Evolutionary conservation across 169 alveolate species (phyloP), one percentile per base, ranked within the genome.

Genomic region (Plasmodium berghei): DNA sequence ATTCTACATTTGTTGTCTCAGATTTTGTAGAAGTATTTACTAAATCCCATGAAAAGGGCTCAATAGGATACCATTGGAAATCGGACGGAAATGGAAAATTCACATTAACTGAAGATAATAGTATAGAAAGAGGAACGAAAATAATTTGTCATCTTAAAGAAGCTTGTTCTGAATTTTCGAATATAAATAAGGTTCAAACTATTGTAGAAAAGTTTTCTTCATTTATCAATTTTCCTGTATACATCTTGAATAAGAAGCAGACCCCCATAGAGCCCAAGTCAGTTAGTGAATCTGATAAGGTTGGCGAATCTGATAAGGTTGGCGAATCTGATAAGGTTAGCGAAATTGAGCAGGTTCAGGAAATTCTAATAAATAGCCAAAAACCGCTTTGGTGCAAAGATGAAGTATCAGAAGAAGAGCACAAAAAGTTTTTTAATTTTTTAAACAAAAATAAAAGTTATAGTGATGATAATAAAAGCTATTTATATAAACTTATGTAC

Each of bases 371-470:
- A 26, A 93, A 94, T 20, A 80, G 94, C 9, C 97, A 95, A 58
- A 95, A 95, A 77, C 97, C 98, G 1, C 58, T 96, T 72, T 96
- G 98, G 98, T 92, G 95, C 48, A 97, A 97, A 86, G 72, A 92
- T 1, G 93, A 93, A n/a, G 97, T 97, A 9, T 94, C 98, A 34
- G 98, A 95, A 71, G 98, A 97, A 67, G 99, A 98, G 73, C 98
- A 98, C 89, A 92, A 91, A 22, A 93, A 93, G 59, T 98, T 97
- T 94, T 98, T 95, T 96, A 59, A 96, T 48, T 92, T 88, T 87
- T 92, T 94, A 55, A 75, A 73, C 66, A 77, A 77, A 9, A 52
- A 64, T 20, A 66, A 58, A 64, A 87, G 94, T 63, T 92, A 74
- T 73, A 34, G 5, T 34, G 92, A 90, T 45, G 73, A 88, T 59